Percentiles rank a stretch among this genome's conserved stretches.
Conservation (phyloP, 2,329 filamentous ascomycete genomes). For the Colletotrichum eleusines region DNA sequence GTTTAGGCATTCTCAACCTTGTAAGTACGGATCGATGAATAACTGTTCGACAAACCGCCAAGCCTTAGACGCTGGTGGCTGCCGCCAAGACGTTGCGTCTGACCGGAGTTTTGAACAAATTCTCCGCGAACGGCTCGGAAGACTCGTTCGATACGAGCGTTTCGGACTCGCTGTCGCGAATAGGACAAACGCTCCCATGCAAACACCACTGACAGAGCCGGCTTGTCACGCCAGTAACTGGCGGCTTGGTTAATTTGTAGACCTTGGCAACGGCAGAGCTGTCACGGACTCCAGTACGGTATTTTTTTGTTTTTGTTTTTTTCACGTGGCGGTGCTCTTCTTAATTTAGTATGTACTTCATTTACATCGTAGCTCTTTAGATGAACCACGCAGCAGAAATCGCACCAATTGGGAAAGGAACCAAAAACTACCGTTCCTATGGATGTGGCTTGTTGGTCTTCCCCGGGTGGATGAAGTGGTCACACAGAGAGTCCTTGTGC, state of each 20-base stretch:
- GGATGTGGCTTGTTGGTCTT: accelerated
- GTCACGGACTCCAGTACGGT: too few species aligned
- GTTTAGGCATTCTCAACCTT: not conserved
- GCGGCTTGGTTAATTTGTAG: not conserved
- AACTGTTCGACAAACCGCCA: not conserved
- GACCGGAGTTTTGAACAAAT: not conserved
- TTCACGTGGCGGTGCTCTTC: too few species aligned
- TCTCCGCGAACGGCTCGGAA: not conserved
- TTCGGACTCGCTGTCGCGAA: not conserved
- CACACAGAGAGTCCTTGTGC: not conserved
- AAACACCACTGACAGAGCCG: not conserved
- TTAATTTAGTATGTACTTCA: not conserved
- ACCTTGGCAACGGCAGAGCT: not conserved
- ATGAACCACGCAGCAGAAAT: not conserved
- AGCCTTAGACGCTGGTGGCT: not conserved
- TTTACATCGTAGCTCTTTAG: not conserved
- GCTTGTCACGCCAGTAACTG: not conserved
- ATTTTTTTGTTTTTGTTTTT: too few species aligned
- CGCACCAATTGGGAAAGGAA: not conserved
- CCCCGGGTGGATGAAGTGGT: not conserved
- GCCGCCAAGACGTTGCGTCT: not conserved
- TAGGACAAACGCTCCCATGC: not conserved
- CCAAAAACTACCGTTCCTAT: too few species aligned
- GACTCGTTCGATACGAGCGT: not conserved
- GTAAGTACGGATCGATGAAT: too few species aligned